Conservation (phyloP, 2,329 filamentous ascomycete species). For the Talaromyces verruculosus region DNA sequence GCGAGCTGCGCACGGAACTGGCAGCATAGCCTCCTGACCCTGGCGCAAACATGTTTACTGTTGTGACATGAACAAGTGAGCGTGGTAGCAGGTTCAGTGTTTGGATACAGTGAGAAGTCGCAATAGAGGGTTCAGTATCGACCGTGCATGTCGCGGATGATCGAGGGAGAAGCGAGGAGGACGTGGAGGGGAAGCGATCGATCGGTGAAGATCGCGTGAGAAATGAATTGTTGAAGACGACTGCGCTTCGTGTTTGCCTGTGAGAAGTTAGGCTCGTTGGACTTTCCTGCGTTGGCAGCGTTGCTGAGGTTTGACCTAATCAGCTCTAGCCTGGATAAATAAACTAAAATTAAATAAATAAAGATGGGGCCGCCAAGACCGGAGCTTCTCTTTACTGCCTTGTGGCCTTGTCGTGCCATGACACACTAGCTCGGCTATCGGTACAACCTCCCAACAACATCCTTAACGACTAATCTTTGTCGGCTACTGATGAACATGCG, state of each 20-base stretch:
- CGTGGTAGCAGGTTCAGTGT: background rate
- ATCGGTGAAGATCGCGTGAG: background rate
- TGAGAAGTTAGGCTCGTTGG: background rate
- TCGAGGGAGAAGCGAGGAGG: background rate
- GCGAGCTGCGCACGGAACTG: constrained; percentile 36
- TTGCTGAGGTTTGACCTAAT: background rate
- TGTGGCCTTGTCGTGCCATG: background rate
- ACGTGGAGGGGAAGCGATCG: background rate
- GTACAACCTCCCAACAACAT: background rate
- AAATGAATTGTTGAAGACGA: background rate
- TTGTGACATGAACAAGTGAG: background rate
- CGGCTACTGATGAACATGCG: background rate
- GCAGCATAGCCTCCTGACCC: constrained; percentile 28
- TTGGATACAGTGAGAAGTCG: background rate
- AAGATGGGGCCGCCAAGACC: constrained; percentile 6
- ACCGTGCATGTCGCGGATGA: background rate
- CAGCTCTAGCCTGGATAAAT: background rate
- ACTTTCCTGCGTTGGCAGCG: background rate
- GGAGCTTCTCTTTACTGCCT: background rate
- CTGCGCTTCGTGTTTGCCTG: background rate
- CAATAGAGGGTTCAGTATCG: background rate
- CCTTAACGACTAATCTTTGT: background rate
- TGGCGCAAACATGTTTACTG: constrained; percentile 40
- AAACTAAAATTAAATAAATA: constrained; percentile 2
- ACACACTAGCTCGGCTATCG: constrained; percentile 4